Conservation (phyloP, 2,329 filamentous ascomycete species). For the Myriosclerotinia curreyana region DNA sequence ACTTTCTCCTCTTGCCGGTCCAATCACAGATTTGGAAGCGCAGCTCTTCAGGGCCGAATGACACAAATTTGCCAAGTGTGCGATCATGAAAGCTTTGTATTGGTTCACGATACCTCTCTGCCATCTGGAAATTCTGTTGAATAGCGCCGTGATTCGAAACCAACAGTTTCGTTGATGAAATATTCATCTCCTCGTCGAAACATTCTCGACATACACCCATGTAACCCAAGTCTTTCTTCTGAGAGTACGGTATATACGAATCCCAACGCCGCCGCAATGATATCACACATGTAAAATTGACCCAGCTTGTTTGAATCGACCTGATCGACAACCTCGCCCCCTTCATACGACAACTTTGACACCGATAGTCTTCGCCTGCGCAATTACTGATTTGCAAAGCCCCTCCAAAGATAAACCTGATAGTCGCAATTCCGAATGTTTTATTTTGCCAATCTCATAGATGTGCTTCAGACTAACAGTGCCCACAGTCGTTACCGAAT, state of each 20-base stretch:
- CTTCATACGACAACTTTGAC: constrained; percentile 63
- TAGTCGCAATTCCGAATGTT: constrained; percentile 72
- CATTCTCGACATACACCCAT: constrained; percentile 3
- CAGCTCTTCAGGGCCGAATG: not conserved
- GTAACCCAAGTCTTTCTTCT: constrained; percentile 1
- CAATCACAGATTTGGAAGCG: not conserved
- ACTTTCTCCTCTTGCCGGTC: not conserved
- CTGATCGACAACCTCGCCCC: constrained; percentile 7
- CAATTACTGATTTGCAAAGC: constrained; percentile 70
- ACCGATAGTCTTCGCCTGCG: constrained; percentile 72
- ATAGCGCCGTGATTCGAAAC: not conserved
- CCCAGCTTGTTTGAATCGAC: not conserved
- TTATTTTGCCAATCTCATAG: constrained; percentile 97
- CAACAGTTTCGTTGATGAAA: not conserved
- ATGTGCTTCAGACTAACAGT: constrained; percentile 90
- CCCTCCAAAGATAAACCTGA: constrained; percentile 69
- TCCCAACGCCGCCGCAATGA: constrained; percentile 37
- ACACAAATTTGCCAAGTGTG: constrained; percentile 2
- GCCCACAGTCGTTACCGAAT: constrained; percentile 73
- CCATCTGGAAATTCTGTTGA: not conserved
- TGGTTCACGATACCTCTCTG: constrained; percentile 1
- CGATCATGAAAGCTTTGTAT: constrained; percentile 3
- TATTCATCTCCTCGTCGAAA: constrained; percentile 3
- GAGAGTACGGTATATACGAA: constrained; percentile 9
- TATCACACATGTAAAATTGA: constrained; percentile 13